Evolutionary conservation across 768 basidiomycete species (phyloP), one percentile per base, ranked within the genome.

Genomic region (Suillus subalutaceus): DNA sequence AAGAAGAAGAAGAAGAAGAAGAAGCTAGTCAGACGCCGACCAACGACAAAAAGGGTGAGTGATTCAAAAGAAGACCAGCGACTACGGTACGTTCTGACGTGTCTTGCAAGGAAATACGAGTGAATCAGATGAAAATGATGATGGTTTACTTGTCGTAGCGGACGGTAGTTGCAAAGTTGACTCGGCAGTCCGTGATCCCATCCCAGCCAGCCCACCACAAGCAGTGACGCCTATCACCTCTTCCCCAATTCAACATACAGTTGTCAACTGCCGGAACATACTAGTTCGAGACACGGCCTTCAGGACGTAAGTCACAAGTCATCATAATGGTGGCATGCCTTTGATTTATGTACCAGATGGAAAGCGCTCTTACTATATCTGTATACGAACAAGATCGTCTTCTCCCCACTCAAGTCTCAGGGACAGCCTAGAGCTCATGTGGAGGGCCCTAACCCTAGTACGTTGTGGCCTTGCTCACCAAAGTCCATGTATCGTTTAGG

Each of bases 401-500:
- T 81, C 65, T 62, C 68, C 16, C 75, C 78, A 6, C 74, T 81
- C 30, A 73, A 67, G n/a, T 77, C 74, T 6, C 63, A 69, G 15
- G 65, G 53, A 32, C 44, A 38, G 20, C 60, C 57, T 2, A 59
- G 66, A 30, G 18, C 50, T 2, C 3, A 18, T 2, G 55, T 16
- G 46, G 41, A 58, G 13, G 68, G 55, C 8, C 32, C n/a, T 2
- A 46, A 52, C 16, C 23, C 62, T n/a, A 9, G 53, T 1, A 63
- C 70, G 7, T 55, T 53, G 7, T 65, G 68, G 7, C 59, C 41
- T 20, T 82, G 81, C 55, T 83, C 81, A 5, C 79, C 81, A 0
- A 83, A 83, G 62, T 82, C 81, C 0, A 82, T 83, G 78, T 83
- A 81, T 65, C 78, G 79, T 16, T 71, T 83, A 13, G 81, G 82